Evolutionary conservation across 345 rosid genomes (phyloP), one percentile per base, ranked within the genome.

Genomic region (Dipteronia dyeriana): DNA sequence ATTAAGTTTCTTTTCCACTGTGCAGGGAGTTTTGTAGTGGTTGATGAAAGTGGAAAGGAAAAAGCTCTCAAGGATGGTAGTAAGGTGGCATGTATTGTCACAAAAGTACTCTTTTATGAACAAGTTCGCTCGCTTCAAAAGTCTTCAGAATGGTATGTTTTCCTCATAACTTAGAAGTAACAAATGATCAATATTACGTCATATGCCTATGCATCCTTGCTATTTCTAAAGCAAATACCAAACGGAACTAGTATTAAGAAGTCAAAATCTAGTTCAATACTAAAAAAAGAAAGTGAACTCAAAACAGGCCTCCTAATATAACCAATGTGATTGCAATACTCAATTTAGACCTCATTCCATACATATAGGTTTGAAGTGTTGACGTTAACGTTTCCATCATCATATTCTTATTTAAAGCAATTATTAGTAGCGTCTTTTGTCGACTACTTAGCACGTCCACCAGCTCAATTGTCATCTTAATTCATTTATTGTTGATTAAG

Each of bases 11-110:
- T 23, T 70, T 60, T 66, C 2, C 60, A 25, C 66, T 61, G 41
- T 57, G 72, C 75, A 93, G 98, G 99, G 75, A 96, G 92, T 43
- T 96, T 93, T 78, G 86, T 96, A 22, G 90, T 95, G 43, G 94
- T 95, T 74, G 98, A 93, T 64, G 92, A 87, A 81, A 91, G 95
- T 75, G 97, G 96, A 65, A 96, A 92, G 73, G 97, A 88, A 70
- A 92, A 93, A 83, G 99, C 98, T 0, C 85, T 90, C 61, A 92
- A 90, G 67, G 87, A 94, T 39, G 98, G 96, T 49, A 88, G 94
- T 81, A 95, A 95, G 83, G 96, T 95, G 78, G 88, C 91, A 10
- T 92, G 97, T 61, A 92, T 95, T 38, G 97, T 95, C 77, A 87
- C 96, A 72, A 88, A 87, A 85, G 94, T 95, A 82, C 89, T 90